Evolutionary conservation across 805 yeast genomes (phyloP), one percentile per base, ranked within the genome.

Genomic region (Wickerhamiella musiphila): DNA sequence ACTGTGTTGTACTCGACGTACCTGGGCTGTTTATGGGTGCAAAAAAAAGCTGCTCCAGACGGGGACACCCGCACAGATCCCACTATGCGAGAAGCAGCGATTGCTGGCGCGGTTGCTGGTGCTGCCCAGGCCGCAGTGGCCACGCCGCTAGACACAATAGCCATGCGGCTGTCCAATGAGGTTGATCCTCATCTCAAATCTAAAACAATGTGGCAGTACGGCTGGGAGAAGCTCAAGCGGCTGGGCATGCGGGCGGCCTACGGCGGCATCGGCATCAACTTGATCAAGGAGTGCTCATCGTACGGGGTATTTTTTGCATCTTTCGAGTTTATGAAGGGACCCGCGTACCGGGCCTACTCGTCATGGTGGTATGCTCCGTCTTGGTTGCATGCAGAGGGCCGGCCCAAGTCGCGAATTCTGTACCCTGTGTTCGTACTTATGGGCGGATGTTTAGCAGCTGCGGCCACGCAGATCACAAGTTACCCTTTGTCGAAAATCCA

Each of bases 121-220:
- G 70, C 75, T 0, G 70, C 73, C 16, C 94, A 90, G 45, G 77
- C 93, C n/a, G 56, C 81, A 12, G 84, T 81, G 1, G 93, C 94
- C 2, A 86, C 94, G 2, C 96, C 96, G 0, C 63, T 86, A 4
- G 95, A 86, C 54, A 94, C 95, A 6, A 70, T 86, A 3, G 78
- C 76, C 47, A 70, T 93, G 2, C 63, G 95, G 42, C 78, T 84
- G 41, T 65, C 73, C 2, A 28, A 35, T 23, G 31, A 22, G 7
- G n/a, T n/a, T n/a, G n/a, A n/a, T n/a, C 35, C 29, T 13, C 15
- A 23, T 5, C 53, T 81, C 11, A 64, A 66, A 32, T 78, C 82
- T 20, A 67, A 67, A 36, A 76, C 76, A 36, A 51, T 84, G 35
- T 81, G 94, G 92, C 55, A 56, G 17, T 86, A 81, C 52, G 83